phyloP scores from a whole-genome alignment of 1,284 basidiomycete genomes.

The Entoloma clypeatum region DNA sequence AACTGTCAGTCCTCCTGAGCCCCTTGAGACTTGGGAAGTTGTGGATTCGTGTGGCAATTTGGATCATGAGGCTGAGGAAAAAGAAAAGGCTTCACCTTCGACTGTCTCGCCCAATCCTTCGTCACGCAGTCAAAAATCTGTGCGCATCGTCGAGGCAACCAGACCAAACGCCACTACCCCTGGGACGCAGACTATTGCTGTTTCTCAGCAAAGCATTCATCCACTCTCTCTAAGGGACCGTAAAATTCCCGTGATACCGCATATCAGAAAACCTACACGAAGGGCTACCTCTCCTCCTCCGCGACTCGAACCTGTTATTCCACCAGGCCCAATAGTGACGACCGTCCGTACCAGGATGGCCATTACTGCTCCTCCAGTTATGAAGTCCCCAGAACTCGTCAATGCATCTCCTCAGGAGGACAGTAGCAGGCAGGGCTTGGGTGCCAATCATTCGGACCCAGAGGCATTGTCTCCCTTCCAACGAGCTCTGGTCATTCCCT shows the following conservation, averaged over 20 bases:
- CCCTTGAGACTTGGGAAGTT: slow-evolving; percentile 37
- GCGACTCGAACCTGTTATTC: slow-evolving; percentile 7
- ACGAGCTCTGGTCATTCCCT: slow-evolving; percentile 30
- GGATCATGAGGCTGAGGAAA: slow-evolving; percentile 26
- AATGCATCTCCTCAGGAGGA: slow-evolving; percentile 21
- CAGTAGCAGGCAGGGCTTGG: slow-evolving; percentile 12
- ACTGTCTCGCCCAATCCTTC: slow-evolving; percentile 19
- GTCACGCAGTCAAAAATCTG: slow-evolving; percentile 21
- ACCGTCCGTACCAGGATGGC: slow-evolving; percentile 21
- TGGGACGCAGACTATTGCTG: background rate
- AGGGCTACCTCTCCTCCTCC: slow-evolving; percentile 12
- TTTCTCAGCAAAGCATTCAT: slow-evolving; percentile 9
- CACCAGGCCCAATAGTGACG: slow-evolving; percentile 21
- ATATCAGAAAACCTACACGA: slow-evolving; percentile 19
- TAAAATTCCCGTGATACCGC: slow-evolving; percentile 21
- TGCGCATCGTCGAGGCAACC: background rate
- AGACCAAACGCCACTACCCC: background rate
- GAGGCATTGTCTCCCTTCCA: slow-evolving; percentile 20
- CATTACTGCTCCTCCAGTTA: slow-evolving; percentile 15
- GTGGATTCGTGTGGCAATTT: slow-evolving; percentile 22
- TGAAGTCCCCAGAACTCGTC: slow-evolving; percentile 8
- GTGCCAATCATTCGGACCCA: slow-evolving; percentile 7
- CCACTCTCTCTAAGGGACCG: slow-evolving; percentile 23
- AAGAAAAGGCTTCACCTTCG: slow-evolving; percentile 15
- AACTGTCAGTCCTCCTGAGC: too few relatives aligned